Percentiles rank a stretch among this genome's conserved stretches.
Conservation (phyloP, 225 moss, liverwort and hornwort species). For the Asterella californica region DNA sequence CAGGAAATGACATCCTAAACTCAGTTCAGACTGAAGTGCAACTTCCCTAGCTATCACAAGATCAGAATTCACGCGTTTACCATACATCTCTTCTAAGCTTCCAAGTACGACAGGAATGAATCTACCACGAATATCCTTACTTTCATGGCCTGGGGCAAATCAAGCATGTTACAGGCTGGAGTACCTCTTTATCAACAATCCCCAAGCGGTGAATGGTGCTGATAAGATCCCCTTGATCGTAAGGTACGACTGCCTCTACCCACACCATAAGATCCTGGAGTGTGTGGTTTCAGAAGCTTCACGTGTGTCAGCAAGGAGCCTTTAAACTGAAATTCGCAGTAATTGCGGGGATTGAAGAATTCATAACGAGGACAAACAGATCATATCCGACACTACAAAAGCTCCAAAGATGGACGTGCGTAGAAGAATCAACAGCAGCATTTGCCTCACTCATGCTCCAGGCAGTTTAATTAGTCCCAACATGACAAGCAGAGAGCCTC, state of each 20-base stretch:
- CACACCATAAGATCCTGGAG: constrained; percentile 87
- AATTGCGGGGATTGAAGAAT: background rate
- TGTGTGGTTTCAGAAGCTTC: background rate
- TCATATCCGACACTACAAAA: background rate
- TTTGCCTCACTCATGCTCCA: background rate
- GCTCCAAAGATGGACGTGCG: background rate
- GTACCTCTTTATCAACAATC: constrained; percentile 85
- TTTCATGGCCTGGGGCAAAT: too few species aligned
- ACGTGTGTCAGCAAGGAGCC: background rate
- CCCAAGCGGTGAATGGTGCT: constrained; percentile 92
- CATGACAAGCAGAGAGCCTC: background rate
- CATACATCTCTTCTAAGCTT: too few species aligned
- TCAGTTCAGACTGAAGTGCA: background rate
- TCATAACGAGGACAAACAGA: background rate
- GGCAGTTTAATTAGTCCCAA: background rate
- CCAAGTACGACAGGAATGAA: background rate
- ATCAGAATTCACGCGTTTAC: background rate
- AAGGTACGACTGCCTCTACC: constrained; percentile 85
- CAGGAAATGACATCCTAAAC: background rate
- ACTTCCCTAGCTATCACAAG: background rate
- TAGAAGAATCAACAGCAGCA: background rate
- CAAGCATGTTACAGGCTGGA: too few species aligned
- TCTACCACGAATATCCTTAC: background rate
- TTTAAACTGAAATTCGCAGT: too few species aligned
- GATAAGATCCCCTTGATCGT: constrained; percentile 80